Conservation (phyloP, 1,139 yeast species). For the Debaryomyces robertsiae region DNA sequence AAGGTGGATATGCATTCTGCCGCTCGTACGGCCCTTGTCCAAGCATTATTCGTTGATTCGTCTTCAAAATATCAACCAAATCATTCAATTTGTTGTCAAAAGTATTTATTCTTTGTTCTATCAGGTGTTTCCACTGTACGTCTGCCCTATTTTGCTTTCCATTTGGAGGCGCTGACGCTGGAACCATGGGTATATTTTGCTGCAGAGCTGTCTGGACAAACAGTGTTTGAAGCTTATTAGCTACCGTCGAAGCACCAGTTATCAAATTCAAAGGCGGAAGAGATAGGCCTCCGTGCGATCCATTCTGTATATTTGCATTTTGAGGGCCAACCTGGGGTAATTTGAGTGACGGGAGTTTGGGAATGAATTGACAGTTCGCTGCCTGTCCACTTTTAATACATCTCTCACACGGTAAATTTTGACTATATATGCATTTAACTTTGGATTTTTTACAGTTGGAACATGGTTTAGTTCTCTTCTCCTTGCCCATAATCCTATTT, state of each 20-base stretch:
- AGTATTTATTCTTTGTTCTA: constrained; percentile 47
- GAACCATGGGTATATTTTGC: constrained; percentile 1
- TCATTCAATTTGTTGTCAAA: constrained; percentile 52
- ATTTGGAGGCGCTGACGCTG: neutral
- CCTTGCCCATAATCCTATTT: constrained; percentile 34
- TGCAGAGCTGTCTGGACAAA: constrained; percentile 4
- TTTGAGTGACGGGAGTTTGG: constrained; percentile 51
- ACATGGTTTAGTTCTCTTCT: constrained; percentile 61
- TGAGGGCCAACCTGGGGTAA: constrained; percentile 32
- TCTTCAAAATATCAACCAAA: constrained; percentile 39
- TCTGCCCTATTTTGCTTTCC: constrained; percentile 13
- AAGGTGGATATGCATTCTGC: neutral
- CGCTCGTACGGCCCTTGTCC: constrained; percentile 3
- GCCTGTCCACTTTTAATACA: constrained; percentile 54
- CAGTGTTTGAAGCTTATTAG: constrained; percentile 3
- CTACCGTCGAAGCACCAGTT: neutral
- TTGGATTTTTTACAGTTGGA: constrained; percentile 63
- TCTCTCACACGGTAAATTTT: constrained; percentile 57
- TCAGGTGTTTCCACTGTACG: constrained; percentile 42
- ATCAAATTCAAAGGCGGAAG: constrained; percentile 22
- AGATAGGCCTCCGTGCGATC: constrained; percentile 12
- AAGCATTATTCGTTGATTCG: constrained; percentile 31
- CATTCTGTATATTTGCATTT: constrained; percentile 6
- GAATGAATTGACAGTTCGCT: constrained; percentile 55
- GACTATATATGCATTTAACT: constrained; percentile 58